A percentile compares a stretch with the other conserved stretches of the same genome.
These are phyloP conservation scores for Penicillium sp. DNA, from an alignment of 2,329 filamentous ascomycete species.

Conservation along the genomic window DNA sequence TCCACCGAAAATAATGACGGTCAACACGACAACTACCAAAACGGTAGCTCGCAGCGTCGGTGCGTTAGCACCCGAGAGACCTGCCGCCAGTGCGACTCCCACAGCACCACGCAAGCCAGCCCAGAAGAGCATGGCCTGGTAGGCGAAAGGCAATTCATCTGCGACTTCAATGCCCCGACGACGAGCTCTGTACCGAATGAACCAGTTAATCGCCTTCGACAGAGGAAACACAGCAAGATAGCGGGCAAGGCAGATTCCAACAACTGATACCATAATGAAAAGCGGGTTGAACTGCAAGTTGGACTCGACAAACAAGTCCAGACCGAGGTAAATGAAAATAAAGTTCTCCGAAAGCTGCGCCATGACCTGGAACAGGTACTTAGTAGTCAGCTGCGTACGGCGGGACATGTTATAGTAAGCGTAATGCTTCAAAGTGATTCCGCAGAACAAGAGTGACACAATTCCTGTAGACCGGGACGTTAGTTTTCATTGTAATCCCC, in stretches of 20 bases:
- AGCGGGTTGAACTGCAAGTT: constrained; percentile 88
- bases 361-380: constrained; percentile 93
- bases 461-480: constrained; percentile 63
- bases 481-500: not conserved
- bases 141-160: constrained; percentile 90
- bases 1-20: constrained; percentile 97
- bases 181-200: constrained; percentile 81
- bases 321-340: constrained; percentile 97
- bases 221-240: constrained; percentile 96
- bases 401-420: constrained; percentile 99
- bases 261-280: constrained; percentile 88
- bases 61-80: constrained; percentile 78
- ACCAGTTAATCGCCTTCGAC: constrained; percentile 85
- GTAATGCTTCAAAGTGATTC: constrained; percentile 97
- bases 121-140: constrained; percentile 99
- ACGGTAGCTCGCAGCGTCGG: constrained; percentile 88
- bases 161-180: constrained; percentile 73
- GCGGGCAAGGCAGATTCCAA: constrained; percentile 87
- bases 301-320: constrained; percentile 90
- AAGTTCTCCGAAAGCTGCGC: constrained; percentile 98
- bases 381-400: constrained; percentile 93
- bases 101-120: constrained; percentile 93
- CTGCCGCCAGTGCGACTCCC: constrained; percentile 88
- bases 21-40: constrained; percentile 94
- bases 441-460: constrained; percentile 93